These are phyloP conservation scores for Astrothelium macrocarpum DNA, from an alignment of 495 filamentous ascomycete species.

Conservation along the genomic window DNA sequence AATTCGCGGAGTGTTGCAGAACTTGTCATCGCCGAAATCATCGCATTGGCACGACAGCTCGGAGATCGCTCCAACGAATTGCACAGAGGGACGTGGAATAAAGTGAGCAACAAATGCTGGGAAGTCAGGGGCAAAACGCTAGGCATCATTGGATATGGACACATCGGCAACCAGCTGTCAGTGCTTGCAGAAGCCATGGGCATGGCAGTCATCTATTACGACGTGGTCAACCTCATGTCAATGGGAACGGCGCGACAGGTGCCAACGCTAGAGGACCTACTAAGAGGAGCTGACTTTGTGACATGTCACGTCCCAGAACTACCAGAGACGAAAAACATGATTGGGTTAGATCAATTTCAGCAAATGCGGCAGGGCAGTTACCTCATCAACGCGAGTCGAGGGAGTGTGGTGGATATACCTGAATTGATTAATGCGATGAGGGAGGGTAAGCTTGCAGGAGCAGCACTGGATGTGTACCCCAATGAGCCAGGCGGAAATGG, in stretches of 20 bases:
- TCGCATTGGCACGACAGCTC: constrained; percentile 80
- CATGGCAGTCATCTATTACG: constrained; percentile 94
- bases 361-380: constrained; percentile 90
- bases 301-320: constrained; percentile 91
- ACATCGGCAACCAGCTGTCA: constrained; percentile 94
- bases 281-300: constrained; percentile 79
- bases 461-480: constrained; percentile 92
- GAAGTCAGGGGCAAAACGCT: constrained; percentile 96
- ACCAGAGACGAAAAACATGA: constrained; percentile 84
- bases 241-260: constrained; percentile 81
- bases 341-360: constrained; percentile 63
- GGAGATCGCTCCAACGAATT: constrained; percentile 91
- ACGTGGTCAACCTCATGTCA: constrained; percentile 86
- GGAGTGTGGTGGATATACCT: constrained; percentile 88
- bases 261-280: constrained; percentile 60
- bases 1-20: constrained; percentile 97
- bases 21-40: constrained; percentile 88
- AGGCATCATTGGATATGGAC: constrained; percentile 93
- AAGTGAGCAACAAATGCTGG: constrained; percentile 93
- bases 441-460: constrained; percentile 80
- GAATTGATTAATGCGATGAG: constrained; percentile 84
- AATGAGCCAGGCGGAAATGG: constrained; percentile 90
- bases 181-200: constrained; percentile 96
- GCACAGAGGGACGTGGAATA: constrained; percentile 95
- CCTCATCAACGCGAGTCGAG: constrained; percentile 90